A percentile compares a stretch with the other conserved stretches of the same genome.
phyloP scores from a whole-genome alignment of 805 yeast genomes.

The Debaryomyces tyrocola region DNA sequence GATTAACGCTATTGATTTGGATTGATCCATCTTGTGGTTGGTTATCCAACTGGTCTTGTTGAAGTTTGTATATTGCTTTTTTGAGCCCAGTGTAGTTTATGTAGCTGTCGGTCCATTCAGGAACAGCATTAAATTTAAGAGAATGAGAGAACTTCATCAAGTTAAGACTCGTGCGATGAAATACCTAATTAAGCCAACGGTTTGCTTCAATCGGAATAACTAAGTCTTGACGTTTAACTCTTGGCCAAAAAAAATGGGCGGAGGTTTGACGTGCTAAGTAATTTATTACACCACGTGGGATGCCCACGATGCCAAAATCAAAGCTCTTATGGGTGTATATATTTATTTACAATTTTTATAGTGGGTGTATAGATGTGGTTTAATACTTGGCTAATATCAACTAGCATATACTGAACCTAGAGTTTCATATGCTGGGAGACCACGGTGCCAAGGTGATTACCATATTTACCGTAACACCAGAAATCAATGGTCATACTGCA shows the following conservation, averaged over 20 bases:
- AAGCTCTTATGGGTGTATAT: too few relatives aligned
- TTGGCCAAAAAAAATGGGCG: neutral
- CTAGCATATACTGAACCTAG: too few relatives aligned
- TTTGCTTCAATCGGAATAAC: neutral
- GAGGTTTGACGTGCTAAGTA: too few relatives aligned
- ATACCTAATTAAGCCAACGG: slow-evolving; percentile 2
- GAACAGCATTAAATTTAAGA: slow-evolving; percentile 52
- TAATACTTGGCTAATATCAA: too few relatives aligned
- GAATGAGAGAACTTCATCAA: slow-evolving; percentile 53
- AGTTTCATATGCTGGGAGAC: too few relatives aligned
- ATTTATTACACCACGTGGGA: too few relatives aligned
- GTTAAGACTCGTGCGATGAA: slow-evolving; percentile 7
- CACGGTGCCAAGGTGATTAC: too few relatives aligned
- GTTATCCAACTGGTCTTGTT: slow-evolving; percentile 33
- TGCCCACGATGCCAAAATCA: too few relatives aligned
- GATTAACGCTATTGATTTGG: slow-evolving; percentile 15
- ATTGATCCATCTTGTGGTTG: slow-evolving; percentile 26
- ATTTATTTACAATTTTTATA: too few relatives aligned
- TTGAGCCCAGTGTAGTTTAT: slow-evolving; percentile 51
- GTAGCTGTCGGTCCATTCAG: slow-evolving; percentile 52
- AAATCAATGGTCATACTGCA: too few relatives aligned
- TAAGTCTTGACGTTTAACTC: slow-evolving; percentile 1
- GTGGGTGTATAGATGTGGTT: too few relatives aligned
- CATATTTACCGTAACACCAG: too few relatives aligned
- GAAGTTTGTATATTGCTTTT: slow-evolving; percentile 55